Evolutionary conservation across 495 filamentous ascomycete genomes (phyloP).

Genomic region (Lineolata rhizophorae): DNA sequence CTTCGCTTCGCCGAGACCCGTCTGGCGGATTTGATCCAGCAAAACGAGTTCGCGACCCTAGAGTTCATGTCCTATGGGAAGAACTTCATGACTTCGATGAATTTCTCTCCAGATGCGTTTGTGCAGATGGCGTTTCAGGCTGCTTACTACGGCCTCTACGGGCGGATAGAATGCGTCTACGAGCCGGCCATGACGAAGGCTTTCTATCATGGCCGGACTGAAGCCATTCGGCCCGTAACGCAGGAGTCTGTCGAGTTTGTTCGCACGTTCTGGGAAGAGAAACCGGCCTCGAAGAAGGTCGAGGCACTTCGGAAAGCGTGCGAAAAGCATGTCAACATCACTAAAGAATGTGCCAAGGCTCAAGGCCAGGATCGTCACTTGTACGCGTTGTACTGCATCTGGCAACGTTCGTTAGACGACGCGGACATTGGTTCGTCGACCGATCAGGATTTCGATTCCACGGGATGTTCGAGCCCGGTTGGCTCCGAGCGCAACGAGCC

Average conservation of each 20-base stretch:
- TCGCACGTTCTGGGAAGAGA: constrained; percentile 85
- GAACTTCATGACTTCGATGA: constrained; percentile 93
- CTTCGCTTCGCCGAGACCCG: constrained; percentile 90
- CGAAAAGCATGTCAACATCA: constrained; percentile 56
- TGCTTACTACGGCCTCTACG: constrained; percentile 94
- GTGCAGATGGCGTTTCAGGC: constrained; percentile 99
- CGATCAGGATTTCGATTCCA: constrained; percentile 25
- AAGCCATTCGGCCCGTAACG: constrained; percentile 76
- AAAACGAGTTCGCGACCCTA: constrained; percentile 86
- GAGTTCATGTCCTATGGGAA: constrained; percentile 83
- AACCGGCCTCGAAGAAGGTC: constrained; percentile 59
- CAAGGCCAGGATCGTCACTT: constrained; percentile 86
- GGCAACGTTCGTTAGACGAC: constrained; percentile 72
- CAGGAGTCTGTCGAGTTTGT: constrained; percentile 68
- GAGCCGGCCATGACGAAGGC: constrained; percentile 97
- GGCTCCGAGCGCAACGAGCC: constrained; percentile 12
- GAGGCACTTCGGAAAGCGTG: constrained; percentile 67
- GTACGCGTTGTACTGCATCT: constrained; percentile 85
- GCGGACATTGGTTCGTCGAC: constrained; percentile 31
- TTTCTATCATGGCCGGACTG: constrained; percentile 81
- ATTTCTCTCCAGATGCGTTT: constrained; percentile 92
- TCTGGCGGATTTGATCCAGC: constrained; percentile 81
- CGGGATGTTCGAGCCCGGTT: constrained; percentile 8
- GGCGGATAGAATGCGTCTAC: constrained; percentile 81
- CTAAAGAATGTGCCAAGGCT: constrained; percentile 74